A percentile compares a stretch with the other conserved stretches of the same genome.
phyloP scores from a whole-genome alignment of 2,329 filamentous ascomycete species.

The Arthroderma uncinatum region DNA sequence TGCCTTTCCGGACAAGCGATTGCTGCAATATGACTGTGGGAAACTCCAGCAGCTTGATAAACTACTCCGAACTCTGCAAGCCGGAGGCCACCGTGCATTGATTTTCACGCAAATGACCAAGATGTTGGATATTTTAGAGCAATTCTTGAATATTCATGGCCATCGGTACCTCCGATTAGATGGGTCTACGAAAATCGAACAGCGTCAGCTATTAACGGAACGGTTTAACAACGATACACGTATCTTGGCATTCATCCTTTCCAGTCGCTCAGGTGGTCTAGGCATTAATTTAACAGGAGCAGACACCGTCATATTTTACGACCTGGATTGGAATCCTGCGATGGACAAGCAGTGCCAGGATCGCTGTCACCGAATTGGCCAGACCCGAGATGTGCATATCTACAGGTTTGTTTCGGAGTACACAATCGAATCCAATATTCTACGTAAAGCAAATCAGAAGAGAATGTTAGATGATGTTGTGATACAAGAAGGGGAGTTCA shows the following conservation, averaged over 20 bases:
- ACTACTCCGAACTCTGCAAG: conserved; percentile 73
- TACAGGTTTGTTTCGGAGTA: conserved; percentile 88
- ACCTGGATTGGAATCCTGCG: conserved; percentile 97
- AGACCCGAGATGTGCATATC: conserved; percentile 95
- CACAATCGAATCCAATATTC: conserved; percentile 95
- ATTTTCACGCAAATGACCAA: conserved; percentile 99
- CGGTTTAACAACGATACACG: conserved; percentile 91
- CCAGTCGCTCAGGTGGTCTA: conserved; percentile 82
- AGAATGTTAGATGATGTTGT: conserved; percentile 96
- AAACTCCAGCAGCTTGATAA: conserved; percentile 86
- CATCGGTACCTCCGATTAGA: conserved; percentile 94
- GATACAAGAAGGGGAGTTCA: conserved; percentile 96
- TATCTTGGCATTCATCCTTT: conserved; percentile 91
- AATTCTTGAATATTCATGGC: conserved; percentile 94
- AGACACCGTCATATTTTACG: conserved; percentile 97
- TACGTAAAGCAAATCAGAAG: conserved; percentile 94
- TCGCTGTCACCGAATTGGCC: conserved; percentile 89
- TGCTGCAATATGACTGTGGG: conserved; percentile 96
- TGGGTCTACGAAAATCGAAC: conserved; percentile 91
- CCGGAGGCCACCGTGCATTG: conserved; percentile 80
- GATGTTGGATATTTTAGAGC: conserved; percentile 91
- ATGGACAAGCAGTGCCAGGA: conserved; percentile 99
- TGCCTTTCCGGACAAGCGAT: conserved; percentile 88
- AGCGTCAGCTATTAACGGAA: conserved; percentile 87
- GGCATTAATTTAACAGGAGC: conserved; percentile 95